These are phyloP conservation scores for Naganishia antarctica DNA, from an alignment of 768 basidiomycete genomes.

Conservation along the genomic window DNA sequence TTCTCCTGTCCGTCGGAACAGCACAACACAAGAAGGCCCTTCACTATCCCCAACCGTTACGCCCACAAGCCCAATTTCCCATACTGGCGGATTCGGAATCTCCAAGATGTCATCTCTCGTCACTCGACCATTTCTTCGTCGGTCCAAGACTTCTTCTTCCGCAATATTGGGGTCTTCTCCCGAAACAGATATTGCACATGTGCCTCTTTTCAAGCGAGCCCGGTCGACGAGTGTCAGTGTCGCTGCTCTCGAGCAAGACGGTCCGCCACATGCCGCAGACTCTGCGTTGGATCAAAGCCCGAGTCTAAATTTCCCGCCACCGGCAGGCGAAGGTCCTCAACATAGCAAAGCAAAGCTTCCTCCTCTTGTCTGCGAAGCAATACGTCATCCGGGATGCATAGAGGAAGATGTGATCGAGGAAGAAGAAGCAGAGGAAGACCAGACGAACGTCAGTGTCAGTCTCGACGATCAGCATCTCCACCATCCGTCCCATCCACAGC, in stretches of 20 bases:
- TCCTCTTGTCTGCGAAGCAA: background rate
- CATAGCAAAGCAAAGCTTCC: background rate
- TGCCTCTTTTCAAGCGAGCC: background rate
- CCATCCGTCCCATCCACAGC: background rate
- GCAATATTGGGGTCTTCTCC: background rate
- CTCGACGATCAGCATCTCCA: background rate
- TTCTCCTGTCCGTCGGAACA: background rate
- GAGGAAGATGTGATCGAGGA: conserved; percentile 11
- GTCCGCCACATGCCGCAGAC: background rate
- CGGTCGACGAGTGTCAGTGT: conserved; percentile 1
- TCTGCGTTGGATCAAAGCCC: background rate
- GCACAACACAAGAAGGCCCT: background rate
- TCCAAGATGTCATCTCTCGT: conserved; percentile 7
- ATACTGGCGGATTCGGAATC: background rate
- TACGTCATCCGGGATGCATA: conserved; percentile 9
- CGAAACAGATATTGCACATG: background rate
- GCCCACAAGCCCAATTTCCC: background rate
- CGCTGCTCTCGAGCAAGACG: background rate
- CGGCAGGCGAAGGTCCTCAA: background rate
- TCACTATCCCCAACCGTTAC: background rate
- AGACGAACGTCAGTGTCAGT: background rate
- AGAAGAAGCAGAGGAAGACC: background rate
- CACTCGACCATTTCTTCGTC: conserved; percentile 2
- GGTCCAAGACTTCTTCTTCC: background rate
- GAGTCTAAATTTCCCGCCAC: background rate